Evolutionary conservation across 208 protist genomes (phyloP).

Genomic region (Blechomonas ayalai): DNA sequence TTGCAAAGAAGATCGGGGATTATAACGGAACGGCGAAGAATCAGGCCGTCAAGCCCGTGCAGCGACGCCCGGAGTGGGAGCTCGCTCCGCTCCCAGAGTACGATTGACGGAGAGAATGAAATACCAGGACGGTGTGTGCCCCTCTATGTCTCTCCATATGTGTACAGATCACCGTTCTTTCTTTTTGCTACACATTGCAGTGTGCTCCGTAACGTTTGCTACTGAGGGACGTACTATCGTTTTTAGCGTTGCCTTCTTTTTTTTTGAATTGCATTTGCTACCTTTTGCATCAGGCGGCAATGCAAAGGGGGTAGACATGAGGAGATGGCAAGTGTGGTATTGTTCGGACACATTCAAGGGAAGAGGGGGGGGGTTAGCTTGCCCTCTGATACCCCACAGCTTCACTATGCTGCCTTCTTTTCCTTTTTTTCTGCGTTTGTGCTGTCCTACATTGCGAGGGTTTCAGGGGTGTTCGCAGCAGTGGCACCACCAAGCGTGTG

Average conservation of each 20-base stretch:
- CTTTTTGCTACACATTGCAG: no score
- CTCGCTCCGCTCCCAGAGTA: slow-evolving; percentile 54
- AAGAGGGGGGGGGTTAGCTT: background rate
- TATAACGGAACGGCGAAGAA: slow-evolving; percentile 86
- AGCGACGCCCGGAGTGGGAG: slow-evolving; percentile 83
- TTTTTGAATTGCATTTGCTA: no score
- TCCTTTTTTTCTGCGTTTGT: slow-evolving; percentile 3
- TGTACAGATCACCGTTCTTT: no score
- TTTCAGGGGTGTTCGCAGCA: background rate
- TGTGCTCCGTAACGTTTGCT: no score
- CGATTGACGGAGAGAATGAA: slow-evolving; percentile 7
- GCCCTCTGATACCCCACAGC: background rate
- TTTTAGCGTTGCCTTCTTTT: no score
- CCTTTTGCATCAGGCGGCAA: no score
- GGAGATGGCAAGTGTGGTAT: no score
- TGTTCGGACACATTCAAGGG: background rate
- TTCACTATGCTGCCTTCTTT: background rate
- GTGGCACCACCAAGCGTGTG: background rate
- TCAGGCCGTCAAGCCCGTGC: slow-evolving; percentile 63
- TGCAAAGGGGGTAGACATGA: no score
- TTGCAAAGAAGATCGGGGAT: slow-evolving; percentile 80
- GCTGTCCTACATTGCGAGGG: no score
- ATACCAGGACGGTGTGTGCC: slow-evolving; percentile 7
- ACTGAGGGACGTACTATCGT: no score
- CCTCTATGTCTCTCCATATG: background rate